Base-by-base conservation (phyloP, 2,329 filamentous ascomycete species). In the Paecilomyces fulvus region DNA sequence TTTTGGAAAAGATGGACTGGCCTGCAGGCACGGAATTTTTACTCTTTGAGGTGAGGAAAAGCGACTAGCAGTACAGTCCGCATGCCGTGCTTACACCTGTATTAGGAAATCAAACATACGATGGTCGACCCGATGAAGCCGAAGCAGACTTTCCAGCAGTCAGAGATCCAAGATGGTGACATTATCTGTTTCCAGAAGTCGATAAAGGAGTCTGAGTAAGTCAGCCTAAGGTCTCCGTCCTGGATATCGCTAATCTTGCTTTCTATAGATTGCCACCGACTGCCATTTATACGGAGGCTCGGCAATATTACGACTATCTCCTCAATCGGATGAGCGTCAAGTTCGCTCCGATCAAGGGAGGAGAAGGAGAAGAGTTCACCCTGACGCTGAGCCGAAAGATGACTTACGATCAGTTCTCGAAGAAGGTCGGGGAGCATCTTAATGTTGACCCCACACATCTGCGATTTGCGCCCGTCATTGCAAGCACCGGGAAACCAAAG, bases 61-160 rank as follows among this genome's bases (percentile, higher is more conserved):
- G 14, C 30, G 33, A 9, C 12, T 49, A 54, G 54, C 57, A 66
- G 67, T 64, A 68, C 50, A 37, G 10, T 23, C 8, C 55, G 10
- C 12, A 9, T 43, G 17, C 17, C 3, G 4, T 17, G 12, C 33
- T 43, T 43, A 43, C 33, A 43, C 17, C 33, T 43, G 25, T 57
- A 83, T 17, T 12, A 60, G 80, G 94, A 99, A 77, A 97, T 99
- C 75, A 99, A 97, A 75, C 91, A 92, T 53, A 89, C 85, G 58
- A 97, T 97, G 92, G 96, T 99, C 63, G 95, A 99, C 69, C 81
- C 83, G 6, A 87, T 99, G 78, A 97, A 96, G 74, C 83, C 87
- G 0, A 97, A 96, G 75, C 85, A 90, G 67, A 90, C 91, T 0
- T 80, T 99, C 58, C 89, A 91, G 62, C 86, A 89, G 58, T 94